These are phyloP conservation scores for Sutorius australiensis DNA, from an alignment of 768 basidiomycete species.

Conservation along the genomic window DNA sequence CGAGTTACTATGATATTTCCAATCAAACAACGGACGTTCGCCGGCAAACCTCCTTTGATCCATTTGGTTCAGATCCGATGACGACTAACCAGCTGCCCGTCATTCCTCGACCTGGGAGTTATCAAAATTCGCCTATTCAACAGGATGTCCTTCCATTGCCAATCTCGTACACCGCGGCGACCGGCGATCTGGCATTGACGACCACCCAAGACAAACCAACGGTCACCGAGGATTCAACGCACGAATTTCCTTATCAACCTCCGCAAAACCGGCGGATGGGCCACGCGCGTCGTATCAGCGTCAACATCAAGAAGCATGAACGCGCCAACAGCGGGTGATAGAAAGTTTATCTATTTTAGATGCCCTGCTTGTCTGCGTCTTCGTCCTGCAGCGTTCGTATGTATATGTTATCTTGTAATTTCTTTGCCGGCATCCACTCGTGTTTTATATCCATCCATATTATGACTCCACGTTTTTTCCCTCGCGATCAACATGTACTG, in stretches of 20 bases:
- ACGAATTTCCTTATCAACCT: conserved; percentile 33
- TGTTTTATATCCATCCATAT: background rate
- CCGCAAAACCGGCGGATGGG: conserved; percentile 32
- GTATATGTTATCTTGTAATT: background rate
- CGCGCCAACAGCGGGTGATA: conserved; percentile 12
- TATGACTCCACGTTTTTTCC: background rate
- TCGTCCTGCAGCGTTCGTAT: background rate
- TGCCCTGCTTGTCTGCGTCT: background rate
- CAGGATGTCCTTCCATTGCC: background rate
- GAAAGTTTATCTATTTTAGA: background rate
- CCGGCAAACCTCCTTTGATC: conserved; percentile 14
- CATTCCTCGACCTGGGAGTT: conserved; percentile 6
- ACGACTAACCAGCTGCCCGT: conserved; percentile 10
- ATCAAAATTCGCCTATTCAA: conserved; percentile 1
- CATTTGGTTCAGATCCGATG: conserved; percentile 19
- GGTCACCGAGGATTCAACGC: background rate
- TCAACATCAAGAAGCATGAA: conserved; percentile 31
- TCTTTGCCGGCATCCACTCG: background rate
- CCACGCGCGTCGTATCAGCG: conserved; percentile 39
- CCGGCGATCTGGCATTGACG: background rate
- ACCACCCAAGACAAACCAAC: background rate
- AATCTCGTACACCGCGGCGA: background rate
- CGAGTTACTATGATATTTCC: conserved; percentile 1
- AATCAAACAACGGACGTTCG: background rate
- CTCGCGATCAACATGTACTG: background rate